Evolutionary conservation across 2,329 filamentous ascomycete genomes (phyloP).

Genomic region (Clonostachys rhizophaga): DNA sequence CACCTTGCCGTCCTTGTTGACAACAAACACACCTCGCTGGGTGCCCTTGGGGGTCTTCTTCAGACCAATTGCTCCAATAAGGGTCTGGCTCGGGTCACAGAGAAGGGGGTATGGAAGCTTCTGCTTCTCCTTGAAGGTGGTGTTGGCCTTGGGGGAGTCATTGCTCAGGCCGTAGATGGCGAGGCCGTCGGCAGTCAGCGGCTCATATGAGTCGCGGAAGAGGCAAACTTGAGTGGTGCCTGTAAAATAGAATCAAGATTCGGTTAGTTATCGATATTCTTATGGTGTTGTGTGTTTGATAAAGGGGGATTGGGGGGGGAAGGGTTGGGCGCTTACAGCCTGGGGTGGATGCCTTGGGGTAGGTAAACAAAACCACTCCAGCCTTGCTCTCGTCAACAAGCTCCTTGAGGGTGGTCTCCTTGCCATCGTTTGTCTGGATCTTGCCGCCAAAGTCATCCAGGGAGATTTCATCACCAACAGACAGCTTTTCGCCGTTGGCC

Average conservation of each 20-base stretch:
- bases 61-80: slow-evolving; percentile 85
- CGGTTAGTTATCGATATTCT: not conserved
- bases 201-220: slow-evolving; percentile 80
- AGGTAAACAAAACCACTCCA: slow-evolving; percentile 90
- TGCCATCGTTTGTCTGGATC: slow-evolving; percentile 80
- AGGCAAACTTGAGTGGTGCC: slow-evolving; percentile 91
- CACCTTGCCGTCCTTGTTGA: slow-evolving; percentile 79
- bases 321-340: slow-evolving; percentile 64
- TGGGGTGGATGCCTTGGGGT: slow-evolving; percentile 89
- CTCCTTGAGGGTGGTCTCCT: slow-evolving; percentile 72
- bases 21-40: slow-evolving; percentile 79
- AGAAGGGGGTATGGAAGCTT: slow-evolving; percentile 83
- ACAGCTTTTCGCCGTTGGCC: slow-evolving; percentile 25
- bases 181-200: slow-evolving; percentile 73
- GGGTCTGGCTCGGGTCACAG: slow-evolving; percentile 69
- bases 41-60: slow-evolving; percentile 82
- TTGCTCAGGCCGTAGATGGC: slow-evolving; percentile 85
- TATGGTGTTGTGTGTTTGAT: not conserved
- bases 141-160: slow-evolving; percentile 88
- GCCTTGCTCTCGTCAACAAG: slow-evolving; percentile 79
- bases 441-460: slow-evolving; percentile 63
- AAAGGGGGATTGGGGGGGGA: not conserved
- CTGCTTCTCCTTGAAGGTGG: slow-evolving; percentile 87
- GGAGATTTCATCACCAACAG: slow-evolving; percentile 49
- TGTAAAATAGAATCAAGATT: slow-evolving; percentile 23